phyloP scores from a whole-genome alignment of 768 basidiomycete genomes.

The Lyophyllum decastes region DNA sequence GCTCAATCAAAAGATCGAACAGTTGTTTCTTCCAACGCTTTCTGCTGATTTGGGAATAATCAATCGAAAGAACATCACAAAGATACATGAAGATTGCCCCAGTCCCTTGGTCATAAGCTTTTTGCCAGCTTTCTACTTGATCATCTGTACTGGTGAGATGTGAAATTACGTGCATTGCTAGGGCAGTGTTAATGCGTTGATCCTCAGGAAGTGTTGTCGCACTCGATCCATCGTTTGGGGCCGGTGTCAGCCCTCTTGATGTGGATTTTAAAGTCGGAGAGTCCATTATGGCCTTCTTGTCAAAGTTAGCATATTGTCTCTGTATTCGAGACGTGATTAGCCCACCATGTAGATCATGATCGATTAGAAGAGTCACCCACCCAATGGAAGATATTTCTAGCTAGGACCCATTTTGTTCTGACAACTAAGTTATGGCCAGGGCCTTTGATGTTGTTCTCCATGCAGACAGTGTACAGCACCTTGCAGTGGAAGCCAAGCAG shows the following conservation, averaged over 20 bases:
- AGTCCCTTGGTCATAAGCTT: neutral
- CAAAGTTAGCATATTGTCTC: neutral
- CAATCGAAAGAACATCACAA: neutral
- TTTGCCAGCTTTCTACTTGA: neutral
- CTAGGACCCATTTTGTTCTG: conserved; percentile 25
- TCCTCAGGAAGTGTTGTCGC: neutral
- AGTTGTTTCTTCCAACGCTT: neutral
- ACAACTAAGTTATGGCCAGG: conserved; percentile 15
- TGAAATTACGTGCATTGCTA: conserved; percentile 3
- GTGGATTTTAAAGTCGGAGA: neutral
- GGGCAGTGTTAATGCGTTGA: neutral
- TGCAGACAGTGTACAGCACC: conserved; percentile 25
- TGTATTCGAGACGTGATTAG: neutral
- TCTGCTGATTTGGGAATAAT: neutral
- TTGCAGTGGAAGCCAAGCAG: conserved; percentile 15
- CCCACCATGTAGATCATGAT: neutral
- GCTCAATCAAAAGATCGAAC: neutral
- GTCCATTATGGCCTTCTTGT: neutral
- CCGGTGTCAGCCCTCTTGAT: neutral
- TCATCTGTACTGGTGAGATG: neutral
- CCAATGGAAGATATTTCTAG: too few relatives aligned
- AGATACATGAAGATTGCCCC: neutral
- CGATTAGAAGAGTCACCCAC: conserved; percentile 13
- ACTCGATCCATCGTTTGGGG: neutral
- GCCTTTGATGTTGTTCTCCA: conserved; percentile 18